Evolutionary conservation across 2,329 filamentous ascomycete genomes (phyloP).

Genomic region (Trichoderma lentiforme): DNA sequence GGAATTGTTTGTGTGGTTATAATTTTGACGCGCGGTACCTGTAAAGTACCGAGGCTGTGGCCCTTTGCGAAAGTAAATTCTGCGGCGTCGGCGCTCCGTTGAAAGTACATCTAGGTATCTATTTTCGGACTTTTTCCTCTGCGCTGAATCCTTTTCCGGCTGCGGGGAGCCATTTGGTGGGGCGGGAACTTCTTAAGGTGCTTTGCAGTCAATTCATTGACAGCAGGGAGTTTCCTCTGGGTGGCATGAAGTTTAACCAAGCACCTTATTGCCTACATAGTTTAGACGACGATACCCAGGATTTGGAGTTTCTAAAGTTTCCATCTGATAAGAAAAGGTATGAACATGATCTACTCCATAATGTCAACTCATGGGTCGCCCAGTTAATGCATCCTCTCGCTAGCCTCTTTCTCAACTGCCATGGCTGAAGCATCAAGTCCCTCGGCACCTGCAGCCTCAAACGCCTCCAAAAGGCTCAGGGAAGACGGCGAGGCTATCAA

Average conservation of each 20-base stretch:
- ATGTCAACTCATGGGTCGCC: background rate
- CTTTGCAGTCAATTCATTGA: background rate
- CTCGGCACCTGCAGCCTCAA: conserved; percentile 23
- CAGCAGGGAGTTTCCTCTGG: background rate
- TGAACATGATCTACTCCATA: background rate
- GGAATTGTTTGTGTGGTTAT: background rate
- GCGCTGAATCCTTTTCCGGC: background rate
- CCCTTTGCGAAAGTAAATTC: background rate
- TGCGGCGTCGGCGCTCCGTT: background rate
- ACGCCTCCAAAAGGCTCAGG: conserved; percentile 36
- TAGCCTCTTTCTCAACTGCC: background rate
- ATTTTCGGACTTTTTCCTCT: background rate
- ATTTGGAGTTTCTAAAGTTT: background rate
- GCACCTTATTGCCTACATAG: background rate
- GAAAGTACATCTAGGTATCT: conserved; percentile 1
- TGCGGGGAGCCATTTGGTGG: conserved; percentile 9
- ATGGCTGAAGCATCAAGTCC: conserved; percentile 21
- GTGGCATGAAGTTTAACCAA: background rate
- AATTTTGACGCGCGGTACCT: background rate
- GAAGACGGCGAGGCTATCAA: conserved; percentile 43
- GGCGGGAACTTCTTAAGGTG: background rate
- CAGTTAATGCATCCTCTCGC: background rate
- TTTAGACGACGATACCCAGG: background rate
- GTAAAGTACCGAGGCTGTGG: background rate
- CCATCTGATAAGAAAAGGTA: background rate